Evolutionary conservation across 495 filamentous ascomycete species (phyloP).

Genomic region (Aspergillus biplanus): DNA sequence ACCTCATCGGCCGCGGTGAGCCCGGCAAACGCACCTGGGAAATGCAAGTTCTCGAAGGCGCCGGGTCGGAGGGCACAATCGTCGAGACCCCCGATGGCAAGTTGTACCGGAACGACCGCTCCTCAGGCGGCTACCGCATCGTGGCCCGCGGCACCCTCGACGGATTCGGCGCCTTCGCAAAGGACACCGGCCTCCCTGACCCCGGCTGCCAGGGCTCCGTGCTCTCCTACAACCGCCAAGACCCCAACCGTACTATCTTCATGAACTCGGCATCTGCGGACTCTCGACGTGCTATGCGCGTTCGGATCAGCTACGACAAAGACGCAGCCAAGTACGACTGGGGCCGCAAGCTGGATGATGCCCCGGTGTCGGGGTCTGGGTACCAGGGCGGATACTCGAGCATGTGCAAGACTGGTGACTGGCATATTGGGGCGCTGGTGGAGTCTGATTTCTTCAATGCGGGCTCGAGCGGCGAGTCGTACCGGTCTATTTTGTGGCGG

Average conservation of each 20-base stretch:
- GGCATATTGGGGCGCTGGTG: constrained; percentile 14
- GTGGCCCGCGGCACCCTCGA: constrained; percentile 8
- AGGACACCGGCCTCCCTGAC: constrained; percentile 11
- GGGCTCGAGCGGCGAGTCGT: not conserved
- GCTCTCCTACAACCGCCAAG: constrained; percentile 5
- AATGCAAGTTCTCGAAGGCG: constrained; percentile 3
- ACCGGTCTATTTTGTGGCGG: constrained; percentile 14
- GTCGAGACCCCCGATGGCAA: constrained; percentile 7
- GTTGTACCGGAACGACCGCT: constrained; percentile 12
- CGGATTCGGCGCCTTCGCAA: constrained; percentile 7
- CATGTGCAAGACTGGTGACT: constrained; percentile 13
- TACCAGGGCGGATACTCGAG: constrained; percentile 18
- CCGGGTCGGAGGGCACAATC: constrained; percentile 14
- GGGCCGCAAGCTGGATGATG: constrained; percentile 10
- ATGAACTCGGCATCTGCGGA: constrained; percentile 7
- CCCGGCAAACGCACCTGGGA: constrained; percentile 12
- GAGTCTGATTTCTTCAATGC: constrained; percentile 16
- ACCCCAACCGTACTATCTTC: constrained; percentile 7
- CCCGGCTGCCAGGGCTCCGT: constrained; percentile 12
- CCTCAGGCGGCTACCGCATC: constrained; percentile 3
- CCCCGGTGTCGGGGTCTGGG: not conserved
- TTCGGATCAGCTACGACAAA: constrained; percentile 9
- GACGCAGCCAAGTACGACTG: constrained; percentile 8
- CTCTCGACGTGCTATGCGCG: constrained; percentile 9
- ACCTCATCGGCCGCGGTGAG: constrained; percentile 10